These are phyloP conservation scores for Friedmanniomyces simplex DNA, from an alignment of 495 filamentous ascomycete species.

Conservation along the genomic window DNA sequence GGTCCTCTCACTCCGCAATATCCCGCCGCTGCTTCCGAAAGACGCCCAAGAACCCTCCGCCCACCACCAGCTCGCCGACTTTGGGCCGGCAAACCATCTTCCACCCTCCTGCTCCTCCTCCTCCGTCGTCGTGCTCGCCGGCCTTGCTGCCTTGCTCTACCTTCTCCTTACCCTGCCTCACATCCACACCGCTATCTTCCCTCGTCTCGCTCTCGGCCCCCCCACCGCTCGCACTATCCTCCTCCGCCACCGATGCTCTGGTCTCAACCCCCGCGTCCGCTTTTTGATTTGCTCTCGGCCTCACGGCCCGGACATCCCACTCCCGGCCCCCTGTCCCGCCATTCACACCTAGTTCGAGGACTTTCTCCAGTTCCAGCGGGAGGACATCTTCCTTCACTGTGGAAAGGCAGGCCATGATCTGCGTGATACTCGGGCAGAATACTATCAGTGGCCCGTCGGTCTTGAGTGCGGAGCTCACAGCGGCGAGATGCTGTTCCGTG, in stretches of 20 bases:
- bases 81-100: conserved; percentile 61
- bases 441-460: conserved; percentile 53
- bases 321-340: conserved; percentile 46
- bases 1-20: no score
- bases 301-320: conserved; percentile 53
- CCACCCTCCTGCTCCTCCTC: no score
- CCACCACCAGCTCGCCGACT: conserved; percentile 49
- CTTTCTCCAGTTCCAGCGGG: conserved; percentile 49
- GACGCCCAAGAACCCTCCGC: conserved; percentile 62
- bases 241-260: conserved; percentile 48
- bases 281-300: conserved; percentile 32
- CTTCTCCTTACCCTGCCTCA: background rate
- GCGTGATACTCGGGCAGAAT: conserved; percentile 67
- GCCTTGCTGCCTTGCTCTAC: background rate
- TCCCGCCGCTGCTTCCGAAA: conserved; percentile 44
- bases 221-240: conserved; percentile 11
- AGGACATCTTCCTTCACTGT: conserved; percentile 40
- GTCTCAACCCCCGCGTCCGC: conserved; percentile 50
- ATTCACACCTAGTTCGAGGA: conserved; percentile 52
- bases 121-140: conserved; percentile 18
- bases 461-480: conserved; percentile 46
- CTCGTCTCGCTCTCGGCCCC: conserved; percentile 4
- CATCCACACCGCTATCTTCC: conserved; percentile 9
- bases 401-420: conserved; percentile 53
- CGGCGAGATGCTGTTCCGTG: conserved; percentile 46